Evolutionary conservation across 345 rosid genomes (phyloP), one percentile per base, ranked within the genome.

Genomic region (Lagerstroemia speciosa): DNA sequence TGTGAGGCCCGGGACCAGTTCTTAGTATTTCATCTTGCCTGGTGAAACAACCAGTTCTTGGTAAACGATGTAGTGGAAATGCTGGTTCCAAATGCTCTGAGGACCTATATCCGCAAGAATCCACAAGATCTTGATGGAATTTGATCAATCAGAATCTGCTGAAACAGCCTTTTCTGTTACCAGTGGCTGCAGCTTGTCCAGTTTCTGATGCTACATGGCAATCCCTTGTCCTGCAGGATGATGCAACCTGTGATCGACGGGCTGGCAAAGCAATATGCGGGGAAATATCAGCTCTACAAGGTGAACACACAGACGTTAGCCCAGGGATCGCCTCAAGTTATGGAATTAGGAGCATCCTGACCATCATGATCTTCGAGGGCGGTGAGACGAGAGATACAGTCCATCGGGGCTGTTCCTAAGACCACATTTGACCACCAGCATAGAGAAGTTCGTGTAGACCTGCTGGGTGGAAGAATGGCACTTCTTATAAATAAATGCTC

Each of bases 351-450:
- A 83, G 86, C 78, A 83, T 83, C 33, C 86, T 83, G 0, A 83
- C 86, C 22, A 82, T 80, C 55, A 73, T 83, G 58, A 76, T 83
- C 52, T 83, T 83, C 80, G 80, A 76, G 76, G 61, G 58, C 16
- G 86, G 86, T 8, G 86, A 83, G 74, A 83, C 78, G 82, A 83
- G 78, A 67, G 86, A 83, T 67, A 69, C 86, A 3, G 74, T 83
- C 40, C 40, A 80, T 80, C 45, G 86, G 86, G 48, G 86, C 86
- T 0, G 86, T 83, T 65, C 86, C 86, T 34, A 76, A 78, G 69
- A 62, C 77, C 55, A 83, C 86, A 16, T 55, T n/a, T 83, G 36
- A 76, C 77, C 48, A 67, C 64, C 60, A 74, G 82, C 40, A 74
- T 83, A 32, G 86, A 83, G 69, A 83, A 83, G 45, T 83, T 78